Evolutionary conservation across 2,329 filamentous ascomycete genomes (phyloP), one percentile per base, ranked within the genome.

Genomic region (Eutypella sp.): DNA sequence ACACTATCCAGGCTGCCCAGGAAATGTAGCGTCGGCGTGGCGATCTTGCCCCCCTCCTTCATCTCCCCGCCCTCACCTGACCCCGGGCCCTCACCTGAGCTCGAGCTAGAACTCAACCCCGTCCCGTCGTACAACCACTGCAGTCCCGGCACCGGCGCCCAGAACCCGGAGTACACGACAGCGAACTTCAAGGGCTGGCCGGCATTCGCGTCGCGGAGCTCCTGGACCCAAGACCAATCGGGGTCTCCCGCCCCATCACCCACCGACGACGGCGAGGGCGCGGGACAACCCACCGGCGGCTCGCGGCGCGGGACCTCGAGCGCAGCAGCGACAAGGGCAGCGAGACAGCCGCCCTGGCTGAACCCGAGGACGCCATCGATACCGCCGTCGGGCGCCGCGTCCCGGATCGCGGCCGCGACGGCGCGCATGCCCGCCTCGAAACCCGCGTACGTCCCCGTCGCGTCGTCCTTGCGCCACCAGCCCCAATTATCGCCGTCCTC

Each of bases 1-100:
- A 96, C 88, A 3, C 85, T 89, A 69, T 96, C 92, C 55, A 96
- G 70, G 44, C 82, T 85, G 1, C 92, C 92, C 22, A 96, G 65
- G 55, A 90, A 85, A 69, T 96, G 89, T 67, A 95, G 64, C 51
- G 87, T 81, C 0, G 89, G 87, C 48, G 91, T 96, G 51, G 62
- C 65, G 48, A 96, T 84, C 19, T 39, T 39, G 19, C 10, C 19
- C 19, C 16, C 11, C 20, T 11, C 19, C n/a, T 5, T 11, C 8
- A 13, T 15, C 34, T 19, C 18, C 18, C 11, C 18, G 11, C 18
- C 34, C 7, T 37, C 34, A n/a, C 34, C 34, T 5, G 18, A n/a
- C n/a, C n/a, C n/a, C n/a, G n/a, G n/a, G n/a, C n/a, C n/a, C n/a
- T n/a, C n/a, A n/a, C n/a, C n/a, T n/a, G n/a, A n/a, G n/a, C n/a